Conservation (phyloP, 164 flowering plant species). For the Santalum album region DNA sequence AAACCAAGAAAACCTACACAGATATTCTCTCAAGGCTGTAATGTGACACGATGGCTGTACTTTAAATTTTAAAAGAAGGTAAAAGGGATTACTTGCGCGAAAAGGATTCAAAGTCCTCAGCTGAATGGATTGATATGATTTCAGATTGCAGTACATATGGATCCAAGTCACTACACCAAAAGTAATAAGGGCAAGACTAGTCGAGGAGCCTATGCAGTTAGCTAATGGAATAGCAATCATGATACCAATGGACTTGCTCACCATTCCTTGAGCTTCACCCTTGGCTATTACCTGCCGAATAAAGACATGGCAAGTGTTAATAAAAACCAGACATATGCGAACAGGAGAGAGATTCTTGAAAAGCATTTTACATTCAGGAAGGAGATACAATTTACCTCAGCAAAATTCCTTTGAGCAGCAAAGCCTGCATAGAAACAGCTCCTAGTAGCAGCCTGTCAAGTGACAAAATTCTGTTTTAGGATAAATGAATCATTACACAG, state of each 20-base stretch:
- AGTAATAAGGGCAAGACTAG: constrained; percentile 60
- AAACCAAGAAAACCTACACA: too few relatives aligned
- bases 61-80: neutral
- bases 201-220: constrained; percentile 62
- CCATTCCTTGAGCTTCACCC: constrained; percentile 99
- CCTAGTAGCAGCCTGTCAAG: constrained; percentile 86
- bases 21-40: too few relatives aligned
- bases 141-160: constrained; percentile 96
- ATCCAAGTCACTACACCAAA: constrained; percentile 69
- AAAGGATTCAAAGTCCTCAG: constrained; percentile 92
- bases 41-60: neutral
- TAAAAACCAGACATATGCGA: neutral
- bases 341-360: too few relatives aligned
- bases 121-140: constrained; percentile 84
- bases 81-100: constrained; percentile 80
- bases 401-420: constrained; percentile 96
- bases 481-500: neutral
- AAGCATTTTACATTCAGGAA: neutral
- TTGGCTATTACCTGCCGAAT: constrained; percentile 85
- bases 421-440: constrained; percentile 98
- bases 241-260: constrained; percentile 90
- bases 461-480: constrained; percentile 7
- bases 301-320: too few relatives aligned
- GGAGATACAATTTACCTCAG: constrained; percentile 54
- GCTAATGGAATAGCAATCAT: constrained; percentile 80